phyloP scores from a whole-genome alignment of 2,329 filamentous ascomycete genomes.

The Fusarium abutilonis region DNA sequence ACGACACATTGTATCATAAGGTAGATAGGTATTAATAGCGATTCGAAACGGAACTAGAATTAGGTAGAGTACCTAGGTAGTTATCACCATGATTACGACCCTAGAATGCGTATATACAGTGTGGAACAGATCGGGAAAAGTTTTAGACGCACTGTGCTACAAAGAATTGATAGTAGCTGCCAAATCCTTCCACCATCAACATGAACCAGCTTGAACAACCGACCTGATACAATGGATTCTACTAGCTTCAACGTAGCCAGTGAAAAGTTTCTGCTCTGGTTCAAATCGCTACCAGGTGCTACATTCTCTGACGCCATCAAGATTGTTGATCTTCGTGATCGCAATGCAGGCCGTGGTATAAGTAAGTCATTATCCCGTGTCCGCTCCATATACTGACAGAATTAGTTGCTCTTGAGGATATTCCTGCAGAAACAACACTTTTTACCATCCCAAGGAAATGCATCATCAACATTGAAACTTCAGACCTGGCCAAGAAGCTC shows the following conservation, averaged over 20 bases:
- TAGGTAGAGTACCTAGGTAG: too few species aligned
- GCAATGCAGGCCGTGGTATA: slow-evolving; percentile 65
- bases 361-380: slow-evolving; percentile 49
- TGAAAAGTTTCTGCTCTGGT: slow-evolving; percentile 63
- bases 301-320: slow-evolving; percentile 63
- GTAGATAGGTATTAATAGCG: not conserved
- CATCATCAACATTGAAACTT: slow-evolving; percentile 79
- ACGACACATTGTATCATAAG: not conserved
- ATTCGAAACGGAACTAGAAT: too few species aligned
- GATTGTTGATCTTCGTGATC: slow-evolving; percentile 62
- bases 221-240: slow-evolving; percentile 17
- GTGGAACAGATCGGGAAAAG: slow-evolving; percentile 7
- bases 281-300: slow-evolving; percentile 61
- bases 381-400: slow-evolving; percentile 13
- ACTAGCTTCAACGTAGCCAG: slow-evolving; percentile 56
- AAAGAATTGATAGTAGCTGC: not conserved
- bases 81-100: not conserved
- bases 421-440: slow-evolving; percentile 77
- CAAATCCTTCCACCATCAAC: not conserved
- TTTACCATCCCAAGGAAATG: slow-evolving; percentile 80
- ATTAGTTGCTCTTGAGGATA: slow-evolving; percentile 79
- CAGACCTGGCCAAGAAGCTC: slow-evolving; percentile 68
- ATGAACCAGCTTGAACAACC: not conserved
- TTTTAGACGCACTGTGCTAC: slow-evolving; percentile 24
- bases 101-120: slow-evolving; percentile 4